Percentiles rank a stretch among this genome's conserved stretches.
Evolutionary conservation across 202 grass and related monocot genomes (phyloP).

Genomic region (Panicum virgatum): DNA sequence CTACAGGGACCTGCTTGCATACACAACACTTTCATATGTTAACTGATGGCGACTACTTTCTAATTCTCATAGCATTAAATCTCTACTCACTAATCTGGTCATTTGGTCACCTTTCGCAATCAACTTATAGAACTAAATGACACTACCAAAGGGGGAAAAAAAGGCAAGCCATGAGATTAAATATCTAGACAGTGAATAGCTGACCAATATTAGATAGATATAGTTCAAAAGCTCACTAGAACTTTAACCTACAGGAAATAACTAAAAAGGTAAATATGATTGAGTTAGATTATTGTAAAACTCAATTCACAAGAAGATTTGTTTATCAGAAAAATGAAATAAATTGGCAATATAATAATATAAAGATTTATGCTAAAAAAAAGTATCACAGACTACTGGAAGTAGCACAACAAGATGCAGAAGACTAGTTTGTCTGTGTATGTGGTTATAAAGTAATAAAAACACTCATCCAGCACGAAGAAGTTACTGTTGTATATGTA

Average conservation of each 20-base stretch:
- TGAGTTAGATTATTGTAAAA: not conserved
- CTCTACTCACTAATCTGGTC: not conserved
- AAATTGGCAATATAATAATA: not conserved
- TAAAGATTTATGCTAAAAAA: not conserved
- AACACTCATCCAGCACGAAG: not conserved
- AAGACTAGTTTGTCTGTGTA: constrained; percentile 6
- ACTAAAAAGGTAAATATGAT: not conserved
- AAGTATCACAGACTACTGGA: not conserved
- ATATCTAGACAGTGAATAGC: not conserved
- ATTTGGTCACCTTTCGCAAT: not conserved
- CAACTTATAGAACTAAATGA: constrained; percentile 11
- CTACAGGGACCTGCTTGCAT: constrained; percentile 58
- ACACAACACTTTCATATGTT: constrained; percentile 16
- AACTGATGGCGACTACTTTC: not conserved
- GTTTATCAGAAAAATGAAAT: not conserved
- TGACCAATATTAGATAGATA: not conserved
- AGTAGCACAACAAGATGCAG: constrained; percentile 2
- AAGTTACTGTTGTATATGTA: constrained; percentile 81
- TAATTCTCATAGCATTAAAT: not conserved
- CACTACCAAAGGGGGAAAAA: not conserved
- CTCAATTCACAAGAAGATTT: constrained; percentile 4
- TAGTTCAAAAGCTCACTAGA: not conserved
- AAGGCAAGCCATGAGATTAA: not conserved
- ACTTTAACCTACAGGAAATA: constrained; percentile 8
- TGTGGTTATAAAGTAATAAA: not conserved